Evolutionary conservation across 75 land plant genomes (phyloP).

Genomic region (Pinus albicaulis): DNA sequence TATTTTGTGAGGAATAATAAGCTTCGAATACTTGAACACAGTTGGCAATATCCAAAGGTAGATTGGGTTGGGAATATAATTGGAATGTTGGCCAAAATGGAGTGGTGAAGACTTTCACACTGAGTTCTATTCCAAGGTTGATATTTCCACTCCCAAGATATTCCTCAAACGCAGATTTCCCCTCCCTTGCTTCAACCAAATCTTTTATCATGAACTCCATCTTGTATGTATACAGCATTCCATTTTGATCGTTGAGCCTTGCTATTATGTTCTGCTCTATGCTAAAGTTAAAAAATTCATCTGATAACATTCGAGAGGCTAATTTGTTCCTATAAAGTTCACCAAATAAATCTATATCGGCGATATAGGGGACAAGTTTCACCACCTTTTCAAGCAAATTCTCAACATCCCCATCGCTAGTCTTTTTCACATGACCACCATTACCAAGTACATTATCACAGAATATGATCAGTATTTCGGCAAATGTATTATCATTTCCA

Average conservation of each 20-base stretch:
- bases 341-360: conserved; percentile 48
- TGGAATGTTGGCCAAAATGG: conserved; percentile 52
- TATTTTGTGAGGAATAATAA: conserved; percentile 39
- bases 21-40: conserved; percentile 46
- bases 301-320: conserved; percentile 34
- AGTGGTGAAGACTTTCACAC: conserved; percentile 44
- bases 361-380: conserved; percentile 9
- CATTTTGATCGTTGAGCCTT: conserved; percentile 40
- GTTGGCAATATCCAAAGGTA: conserved; percentile 44
- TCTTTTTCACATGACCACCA: too few species aligned
- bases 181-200: conserved; percentile 36
- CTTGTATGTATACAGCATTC: conserved; percentile 40
- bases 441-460: too few species aligned
- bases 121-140: conserved; percentile 38
- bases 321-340: conserved; percentile 48
- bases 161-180: conserved; percentile 31
- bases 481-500: too few species aligned
- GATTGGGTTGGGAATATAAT: conserved; percentile 32
- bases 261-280: conserved; percentile 38
- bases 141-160: conserved; percentile 26
- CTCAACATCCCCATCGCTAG: too few species aligned
- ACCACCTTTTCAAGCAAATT: too few species aligned
- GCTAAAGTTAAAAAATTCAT: conserved; percentile 39
- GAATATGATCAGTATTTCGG: too few species aligned
- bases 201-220: conserved; percentile 56